Evolutionary conservation across 352 stramenopile genomes (phyloP).

Genomic region (Blastocystis sp.): DNA sequence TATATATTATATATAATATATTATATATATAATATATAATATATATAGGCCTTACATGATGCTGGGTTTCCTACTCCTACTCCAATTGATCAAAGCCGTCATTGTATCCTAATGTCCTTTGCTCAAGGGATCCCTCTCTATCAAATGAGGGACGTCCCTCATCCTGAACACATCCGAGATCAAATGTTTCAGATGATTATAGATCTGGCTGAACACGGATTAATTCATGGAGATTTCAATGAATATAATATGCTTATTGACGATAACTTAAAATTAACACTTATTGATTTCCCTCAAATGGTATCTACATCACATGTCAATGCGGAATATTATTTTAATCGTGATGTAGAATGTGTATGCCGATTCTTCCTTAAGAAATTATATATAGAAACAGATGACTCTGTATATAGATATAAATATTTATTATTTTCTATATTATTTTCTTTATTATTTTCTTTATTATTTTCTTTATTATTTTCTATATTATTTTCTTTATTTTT

Average conservation of each 20-base stretch:
- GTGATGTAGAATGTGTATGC: constrained; percentile 79
- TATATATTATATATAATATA: background rate
- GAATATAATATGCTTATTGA: constrained; percentile 98
- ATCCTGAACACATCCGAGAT: constrained; percentile 56
- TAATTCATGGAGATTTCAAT: constrained; percentile 99
- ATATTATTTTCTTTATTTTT: too few relatives aligned
- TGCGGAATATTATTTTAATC: constrained; percentile 72
- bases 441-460: too few relatives aligned
- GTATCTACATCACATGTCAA: constrained; percentile 91
- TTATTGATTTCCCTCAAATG: constrained; percentile 99
- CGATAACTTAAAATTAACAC: constrained; percentile 66
- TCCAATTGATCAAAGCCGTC: constrained; percentile 86
- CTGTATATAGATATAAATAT: background rate
- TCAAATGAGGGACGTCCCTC: constrained; percentile 56
- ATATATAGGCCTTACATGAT: constrained; percentile 73
- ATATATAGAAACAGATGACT: constrained; percentile 25
- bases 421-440: too few relatives aligned
- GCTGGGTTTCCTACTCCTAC: constrained; percentile 84
- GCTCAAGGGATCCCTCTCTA: constrained; percentile 79
- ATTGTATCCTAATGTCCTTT: constrained; percentile 85
- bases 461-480: too few relatives aligned
- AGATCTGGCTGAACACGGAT: constrained; percentile 76
- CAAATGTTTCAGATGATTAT: constrained; percentile 79
- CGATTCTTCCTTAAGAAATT: constrained; percentile 79
- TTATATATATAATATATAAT: constrained; percentile 27